Conservation (phyloP, 208 protist genomes). For the Leishmania martiniquensis region DNA sequence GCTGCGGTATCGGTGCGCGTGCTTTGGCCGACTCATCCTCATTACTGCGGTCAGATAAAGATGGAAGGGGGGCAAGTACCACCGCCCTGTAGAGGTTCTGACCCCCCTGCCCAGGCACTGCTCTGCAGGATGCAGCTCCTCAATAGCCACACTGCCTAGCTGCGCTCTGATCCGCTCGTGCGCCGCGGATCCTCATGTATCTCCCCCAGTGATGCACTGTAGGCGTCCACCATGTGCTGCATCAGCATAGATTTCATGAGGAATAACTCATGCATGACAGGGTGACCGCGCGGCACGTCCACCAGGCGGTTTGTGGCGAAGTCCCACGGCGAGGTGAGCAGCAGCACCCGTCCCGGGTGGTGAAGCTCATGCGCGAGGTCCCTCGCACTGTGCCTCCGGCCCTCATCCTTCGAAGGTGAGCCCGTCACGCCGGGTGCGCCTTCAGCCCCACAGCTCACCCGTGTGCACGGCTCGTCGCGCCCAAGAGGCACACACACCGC, state of each 20-base stretch:
- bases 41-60: background rate
- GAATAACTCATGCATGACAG: slow-evolving; percentile 59
- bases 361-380: slow-evolving; percentile 58
- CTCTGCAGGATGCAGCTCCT: background rate
- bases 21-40: background rate
- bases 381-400: background rate
- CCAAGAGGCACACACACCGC: background rate
- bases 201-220: slow-evolving; percentile 30
- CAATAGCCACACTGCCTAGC: background rate
- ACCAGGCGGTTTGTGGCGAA: slow-evolving; percentile 47
- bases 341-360: slow-evolving; percentile 58
- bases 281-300: slow-evolving; percentile 56
- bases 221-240: slow-evolving; percentile 51
- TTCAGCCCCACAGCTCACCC: background rate
- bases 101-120: background rate
- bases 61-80: background rate
- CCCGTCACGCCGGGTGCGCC: background rate
- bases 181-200: background rate
- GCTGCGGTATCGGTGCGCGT: background rate
- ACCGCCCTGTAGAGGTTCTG: background rate
- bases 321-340: slow-evolving; percentile 57
- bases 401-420: background rate
- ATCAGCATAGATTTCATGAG: slow-evolving; percentile 53
- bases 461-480: background rate
- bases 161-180: background rate